phyloP scores from a whole-genome alignment of 768 basidiomycete genomes.

The Zangia roseola region DNA sequence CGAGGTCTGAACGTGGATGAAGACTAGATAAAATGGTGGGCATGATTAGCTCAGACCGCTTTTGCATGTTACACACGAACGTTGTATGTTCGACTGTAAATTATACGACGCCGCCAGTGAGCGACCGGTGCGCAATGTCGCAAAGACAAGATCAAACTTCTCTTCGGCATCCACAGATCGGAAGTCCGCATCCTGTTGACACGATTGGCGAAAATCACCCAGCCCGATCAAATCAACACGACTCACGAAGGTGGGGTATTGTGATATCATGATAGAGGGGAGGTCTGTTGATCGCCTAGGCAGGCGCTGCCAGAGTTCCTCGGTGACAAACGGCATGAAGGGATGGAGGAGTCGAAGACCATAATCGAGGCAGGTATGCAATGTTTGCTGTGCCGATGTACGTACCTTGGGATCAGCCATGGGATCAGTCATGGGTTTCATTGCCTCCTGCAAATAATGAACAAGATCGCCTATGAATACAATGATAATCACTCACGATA shows the following conservation, averaged over 20 bases:
- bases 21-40: constrained; percentile 49
- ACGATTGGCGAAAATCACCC: neutral
- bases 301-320: constrained; percentile 97
- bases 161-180: constrained; percentile 72
- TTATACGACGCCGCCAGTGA: constrained; percentile 89
- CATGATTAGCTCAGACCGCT: neutral
- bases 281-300: constrained; percentile 80
- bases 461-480: neutral
- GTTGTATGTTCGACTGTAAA: constrained; percentile 79
- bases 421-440: constrained; percentile 96
- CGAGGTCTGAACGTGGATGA: constrained; percentile 66
- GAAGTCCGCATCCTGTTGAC: constrained; percentile 54
- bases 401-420: constrained; percentile 59
- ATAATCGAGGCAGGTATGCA: constrained; percentile 91
- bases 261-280: constrained; percentile 86
- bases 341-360: constrained; percentile 92
- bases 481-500: constrained; percentile 60
- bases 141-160: constrained; percentile 84
- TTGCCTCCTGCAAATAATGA: constrained; percentile 72
- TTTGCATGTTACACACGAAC: constrained; percentile 39
- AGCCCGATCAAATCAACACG: neutral
- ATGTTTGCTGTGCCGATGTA: constrained; percentile 88
- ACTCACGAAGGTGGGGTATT: constrained; percentile 79
- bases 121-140: constrained; percentile 72
- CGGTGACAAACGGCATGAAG: constrained; percentile 99